Conservation (phyloP, 768 basidiomycete genomes). For the Tricholoma bakamatsutake region DNA sequence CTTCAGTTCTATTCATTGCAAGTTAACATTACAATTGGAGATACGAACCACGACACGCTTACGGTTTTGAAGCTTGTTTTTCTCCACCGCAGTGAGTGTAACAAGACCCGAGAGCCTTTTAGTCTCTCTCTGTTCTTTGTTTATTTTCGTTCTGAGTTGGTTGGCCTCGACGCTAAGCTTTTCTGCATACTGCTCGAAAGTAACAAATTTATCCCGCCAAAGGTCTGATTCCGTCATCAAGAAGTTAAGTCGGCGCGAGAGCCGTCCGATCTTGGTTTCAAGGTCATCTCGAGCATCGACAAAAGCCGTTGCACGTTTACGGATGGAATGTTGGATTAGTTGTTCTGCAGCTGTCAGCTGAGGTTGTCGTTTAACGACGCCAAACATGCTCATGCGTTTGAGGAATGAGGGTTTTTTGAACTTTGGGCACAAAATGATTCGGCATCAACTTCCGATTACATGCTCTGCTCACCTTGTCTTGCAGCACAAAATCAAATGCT, state of each 20-base stretch:
- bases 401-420: constrained; percentile 86
- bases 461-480: constrained; percentile 58
- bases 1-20: constrained; percentile 50
- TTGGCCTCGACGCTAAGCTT: constrained; percentile 82
- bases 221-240: constrained; percentile 87
- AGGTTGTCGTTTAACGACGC: constrained; percentile 62
- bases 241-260: constrained; percentile 82
- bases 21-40: not conserved
- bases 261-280: constrained; percentile 87
- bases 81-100: constrained; percentile 72
- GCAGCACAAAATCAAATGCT: constrained; percentile 83
- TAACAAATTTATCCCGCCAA: constrained; percentile 92
- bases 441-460: not conserved
- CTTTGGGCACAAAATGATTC: constrained; percentile 28
- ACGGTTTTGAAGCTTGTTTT: constrained; percentile 74
- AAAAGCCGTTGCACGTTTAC: constrained; percentile 90
- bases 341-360: constrained; percentile 78
- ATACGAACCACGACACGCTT: constrained; percentile 25
- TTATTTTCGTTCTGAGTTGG: constrained; percentile 81
- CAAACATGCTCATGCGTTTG: constrained; percentile 78
- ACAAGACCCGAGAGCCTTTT: constrained; percentile 78
- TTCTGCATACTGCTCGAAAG: constrained; percentile 92
- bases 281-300: constrained; percentile 92
- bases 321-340: constrained; percentile 80
- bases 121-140: constrained; percentile 86